A percentile compares a stretch with the other conserved stretches of the same genome.
These are phyloP conservation scores for Agrocybe pediades DNA, from an alignment of 768 basidiomycete species.

Conservation along the genomic window DNA sequence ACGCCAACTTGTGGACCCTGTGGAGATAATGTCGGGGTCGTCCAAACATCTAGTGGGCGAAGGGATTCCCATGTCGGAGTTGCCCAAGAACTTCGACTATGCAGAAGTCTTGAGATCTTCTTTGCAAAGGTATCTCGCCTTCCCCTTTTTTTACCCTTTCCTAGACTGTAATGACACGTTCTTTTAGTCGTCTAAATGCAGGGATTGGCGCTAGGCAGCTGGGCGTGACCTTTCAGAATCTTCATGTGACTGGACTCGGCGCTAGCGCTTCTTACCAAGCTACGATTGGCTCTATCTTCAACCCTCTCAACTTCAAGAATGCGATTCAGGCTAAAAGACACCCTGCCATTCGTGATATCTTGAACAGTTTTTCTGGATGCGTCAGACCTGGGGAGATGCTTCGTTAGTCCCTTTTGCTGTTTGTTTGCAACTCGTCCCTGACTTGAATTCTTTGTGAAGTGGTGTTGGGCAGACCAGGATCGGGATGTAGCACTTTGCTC, in stretches of 20 bases:
- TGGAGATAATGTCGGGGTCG: too few relatives aligned
- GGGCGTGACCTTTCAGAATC: slow-evolving; percentile 60
- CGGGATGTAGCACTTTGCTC: slow-evolving; percentile 84
- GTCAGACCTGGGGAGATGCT: slow-evolving; percentile 77
- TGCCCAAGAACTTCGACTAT: too few relatives aligned
- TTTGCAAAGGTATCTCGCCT: neutral
- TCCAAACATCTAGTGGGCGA: too few relatives aligned
- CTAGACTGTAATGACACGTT: neutral
- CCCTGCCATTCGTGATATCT: slow-evolving; percentile 66
- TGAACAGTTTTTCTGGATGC: slow-evolving; percentile 65
- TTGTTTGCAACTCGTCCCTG: slow-evolving; percentile 33
- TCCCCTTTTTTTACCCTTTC: too few relatives aligned
- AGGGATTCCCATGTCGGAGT: too few relatives aligned
- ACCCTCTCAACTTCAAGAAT: slow-evolving; percentile 46
- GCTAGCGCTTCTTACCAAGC: slow-evolving; percentile 52
- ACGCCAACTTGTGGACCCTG: too few relatives aligned
- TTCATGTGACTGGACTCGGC: slow-evolving; percentile 62
- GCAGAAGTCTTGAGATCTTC: too few relatives aligned
- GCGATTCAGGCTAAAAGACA: slow-evolving; percentile 52
- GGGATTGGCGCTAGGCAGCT: slow-evolving; percentile 53
- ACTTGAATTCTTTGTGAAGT: slow-evolving; percentile 42
- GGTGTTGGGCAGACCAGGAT: slow-evolving; percentile 82
- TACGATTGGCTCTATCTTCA: slow-evolving; percentile 62
- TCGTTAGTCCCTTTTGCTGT: slow-evolving; percentile 44
- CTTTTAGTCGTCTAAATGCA: slow-evolving; percentile 14